phyloP scores from a whole-genome alignment of 176 grass and related monocot species.

The Hyparrhenia diplandra region DNA sequence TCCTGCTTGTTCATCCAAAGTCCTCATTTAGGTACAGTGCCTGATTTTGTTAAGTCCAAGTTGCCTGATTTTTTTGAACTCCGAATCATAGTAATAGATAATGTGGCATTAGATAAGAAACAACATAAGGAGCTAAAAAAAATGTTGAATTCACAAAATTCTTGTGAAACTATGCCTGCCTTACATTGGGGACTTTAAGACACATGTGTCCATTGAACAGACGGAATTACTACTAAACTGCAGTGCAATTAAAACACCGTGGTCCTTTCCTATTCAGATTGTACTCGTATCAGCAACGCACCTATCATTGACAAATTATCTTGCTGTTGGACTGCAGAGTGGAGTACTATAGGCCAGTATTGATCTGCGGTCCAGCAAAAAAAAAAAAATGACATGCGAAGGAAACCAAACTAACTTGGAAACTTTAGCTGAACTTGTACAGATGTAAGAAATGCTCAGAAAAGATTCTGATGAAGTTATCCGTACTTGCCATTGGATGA shows the following conservation, averaged over 20 bases:
- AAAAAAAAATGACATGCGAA: neutral
- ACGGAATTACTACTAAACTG: neutral
- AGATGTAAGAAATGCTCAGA: too few species aligned
- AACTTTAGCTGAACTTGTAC: neutral
- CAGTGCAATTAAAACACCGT: neutral
- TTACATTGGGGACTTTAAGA: neutral
- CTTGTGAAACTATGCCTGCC: neutral
- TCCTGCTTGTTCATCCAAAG: neutral
- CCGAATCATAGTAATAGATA: neutral
- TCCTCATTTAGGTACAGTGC: neutral
- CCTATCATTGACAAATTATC: constrained; percentile 9
- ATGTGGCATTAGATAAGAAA: neutral
- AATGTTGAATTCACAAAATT: neutral
- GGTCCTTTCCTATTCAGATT: neutral
- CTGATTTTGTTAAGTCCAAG: neutral
- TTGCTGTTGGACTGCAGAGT: neutral
- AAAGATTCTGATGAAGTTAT: neutral
- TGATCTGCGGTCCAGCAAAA: neutral
- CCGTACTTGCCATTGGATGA: neutral
- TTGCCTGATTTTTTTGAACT: neutral
- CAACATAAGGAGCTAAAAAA: neutral
- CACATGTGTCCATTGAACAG: neutral
- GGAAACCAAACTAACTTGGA: neutral
- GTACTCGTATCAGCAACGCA: neutral
- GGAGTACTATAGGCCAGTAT: neutral